phyloP scores from a whole-genome alignment of 129 eudicot species.

The Calendula officinalis region DNA sequence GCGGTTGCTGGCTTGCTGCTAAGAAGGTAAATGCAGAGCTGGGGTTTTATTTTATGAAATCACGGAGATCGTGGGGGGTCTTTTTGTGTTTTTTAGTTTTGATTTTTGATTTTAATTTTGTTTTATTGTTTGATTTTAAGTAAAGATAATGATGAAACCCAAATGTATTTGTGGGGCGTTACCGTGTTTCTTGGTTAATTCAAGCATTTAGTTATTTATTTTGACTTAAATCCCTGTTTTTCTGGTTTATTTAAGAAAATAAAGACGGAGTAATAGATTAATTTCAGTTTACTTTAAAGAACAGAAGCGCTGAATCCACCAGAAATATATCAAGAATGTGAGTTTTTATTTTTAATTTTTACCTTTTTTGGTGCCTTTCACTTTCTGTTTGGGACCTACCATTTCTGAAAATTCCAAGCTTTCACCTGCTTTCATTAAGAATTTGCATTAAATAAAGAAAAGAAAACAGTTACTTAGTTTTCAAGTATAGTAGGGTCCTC shows the following conservation, averaged over 20 bases:
- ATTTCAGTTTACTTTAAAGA: slow-evolving; percentile 19
- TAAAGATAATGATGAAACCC: slow-evolving; percentile 5
- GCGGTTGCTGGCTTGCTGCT: slow-evolving; percentile 39
- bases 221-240: slow-evolving; percentile 10
- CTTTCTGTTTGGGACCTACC: slow-evolving; percentile 45
- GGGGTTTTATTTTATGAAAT: slow-evolving; percentile 18
- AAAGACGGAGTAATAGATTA: neutral
- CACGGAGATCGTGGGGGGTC: slow-evolving; percentile 41
- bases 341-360: neutral
- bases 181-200: slow-evolving; percentile 15
- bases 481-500: slow-evolving; percentile 70
- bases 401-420: slow-evolving; percentile 36
- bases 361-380: neutral
- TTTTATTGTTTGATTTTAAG: slow-evolving; percentile 1
- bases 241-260: neutral
- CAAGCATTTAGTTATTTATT: slow-evolving; percentile 1
- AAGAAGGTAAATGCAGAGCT: slow-evolving; percentile 25
- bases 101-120: neutral
- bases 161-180: neutral
- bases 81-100: neutral
- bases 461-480: slow-evolving; percentile 46
- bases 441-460: slow-evolving; percentile 14
- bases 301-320: slow-evolving; percentile 13
- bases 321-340: slow-evolving; percentile 16
- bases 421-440: slow-evolving; percentile 36